Percentiles rank a stretch among this genome's conserved stretches.
Evolutionary conservation across 1,284 basidiomycete genomes (phyloP).

Genomic region (Trametes hirsuta): DNA sequence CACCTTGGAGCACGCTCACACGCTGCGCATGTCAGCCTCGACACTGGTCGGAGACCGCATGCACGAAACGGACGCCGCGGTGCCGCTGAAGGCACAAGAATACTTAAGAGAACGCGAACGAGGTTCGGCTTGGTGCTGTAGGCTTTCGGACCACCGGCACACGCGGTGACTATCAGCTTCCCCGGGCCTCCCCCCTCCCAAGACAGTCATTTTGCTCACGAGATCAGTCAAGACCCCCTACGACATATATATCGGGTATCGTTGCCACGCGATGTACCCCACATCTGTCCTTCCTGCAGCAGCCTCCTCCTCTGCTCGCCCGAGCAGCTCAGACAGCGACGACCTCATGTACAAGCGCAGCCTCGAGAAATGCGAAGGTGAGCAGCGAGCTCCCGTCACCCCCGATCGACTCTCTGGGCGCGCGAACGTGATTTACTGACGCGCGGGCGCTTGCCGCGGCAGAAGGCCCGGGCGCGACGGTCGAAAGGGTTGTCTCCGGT

Average conservation of each 20-base stretch:
- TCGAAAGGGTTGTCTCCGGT: constrained; percentile 1
- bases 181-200: background rate
- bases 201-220: constrained; percentile 6
- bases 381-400: background rate
- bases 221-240: constrained; percentile 1
- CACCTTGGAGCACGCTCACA: constrained; percentile 3
- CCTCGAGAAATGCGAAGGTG: constrained; percentile 7
- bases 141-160: background rate
- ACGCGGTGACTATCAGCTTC: background rate
- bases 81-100: background rate
- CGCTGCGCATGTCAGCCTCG: constrained; percentile 8
- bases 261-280: background rate
- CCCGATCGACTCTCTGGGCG: background rate
- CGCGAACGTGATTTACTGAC: constrained; percentile 1
- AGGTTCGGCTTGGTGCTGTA: too few relatives aligned
- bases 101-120: background rate
- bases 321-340: constrained; percentile 3
- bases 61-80: background rate
- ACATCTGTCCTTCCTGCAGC: background rate
- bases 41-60: constrained; percentile 8
- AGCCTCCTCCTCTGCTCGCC: background rate
- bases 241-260: constrained; percentile 9
- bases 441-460: background rate
- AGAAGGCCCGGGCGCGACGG: background rate
- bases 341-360: constrained; percentile 4